These are phyloP conservation scores for Cetraspora pellucida DNA, from an alignment of 192 early-diverging fungal genomes.

Conservation along the genomic window DNA sequence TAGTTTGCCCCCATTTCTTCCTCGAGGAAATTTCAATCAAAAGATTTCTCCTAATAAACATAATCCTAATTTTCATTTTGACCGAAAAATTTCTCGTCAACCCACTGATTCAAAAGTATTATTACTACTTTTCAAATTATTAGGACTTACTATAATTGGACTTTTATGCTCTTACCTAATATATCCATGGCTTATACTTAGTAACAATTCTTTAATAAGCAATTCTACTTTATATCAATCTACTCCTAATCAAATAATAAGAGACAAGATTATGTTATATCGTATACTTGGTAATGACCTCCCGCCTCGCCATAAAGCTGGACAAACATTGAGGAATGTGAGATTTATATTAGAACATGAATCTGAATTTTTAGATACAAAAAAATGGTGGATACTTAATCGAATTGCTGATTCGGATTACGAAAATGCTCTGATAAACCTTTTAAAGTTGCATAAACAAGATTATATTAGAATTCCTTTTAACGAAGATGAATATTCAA, in stretches of 20 bases:
- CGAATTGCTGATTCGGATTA: constrained; percentile 58
- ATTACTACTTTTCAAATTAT: no score
- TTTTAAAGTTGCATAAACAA: constrained; percentile 53
- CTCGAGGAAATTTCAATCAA: no score
- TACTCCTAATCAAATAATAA: neutral
- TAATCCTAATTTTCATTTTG: no score
- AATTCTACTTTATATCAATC: no score
- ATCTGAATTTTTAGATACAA: constrained; percentile 55
- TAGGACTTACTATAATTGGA: no score
- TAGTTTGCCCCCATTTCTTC: no score
- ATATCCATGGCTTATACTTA: no score
- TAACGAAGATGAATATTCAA: constrained; percentile 53
- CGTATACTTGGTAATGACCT: constrained; percentile 66
- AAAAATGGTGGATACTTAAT: constrained; percentile 62
- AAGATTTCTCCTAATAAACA: no score
- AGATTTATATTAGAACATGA: constrained; percentile 65
- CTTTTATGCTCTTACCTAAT: no score
- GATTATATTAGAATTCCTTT: constrained; percentile 63
- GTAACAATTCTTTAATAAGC: no score
- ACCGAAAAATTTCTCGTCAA: no score
- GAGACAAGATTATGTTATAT: constrained; percentile 52
- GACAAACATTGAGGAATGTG: constrained; percentile 61
- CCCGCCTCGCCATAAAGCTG: constrained; percentile 62
- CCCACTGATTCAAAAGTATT: no score
- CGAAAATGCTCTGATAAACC: constrained; percentile 53